Percentiles rank a stretch among this genome's conserved stretches.
These are phyloP conservation scores for Asterella californica DNA, from an alignment of 225 moss, liverwort and hornwort genomes.

Conservation along the genomic window DNA sequence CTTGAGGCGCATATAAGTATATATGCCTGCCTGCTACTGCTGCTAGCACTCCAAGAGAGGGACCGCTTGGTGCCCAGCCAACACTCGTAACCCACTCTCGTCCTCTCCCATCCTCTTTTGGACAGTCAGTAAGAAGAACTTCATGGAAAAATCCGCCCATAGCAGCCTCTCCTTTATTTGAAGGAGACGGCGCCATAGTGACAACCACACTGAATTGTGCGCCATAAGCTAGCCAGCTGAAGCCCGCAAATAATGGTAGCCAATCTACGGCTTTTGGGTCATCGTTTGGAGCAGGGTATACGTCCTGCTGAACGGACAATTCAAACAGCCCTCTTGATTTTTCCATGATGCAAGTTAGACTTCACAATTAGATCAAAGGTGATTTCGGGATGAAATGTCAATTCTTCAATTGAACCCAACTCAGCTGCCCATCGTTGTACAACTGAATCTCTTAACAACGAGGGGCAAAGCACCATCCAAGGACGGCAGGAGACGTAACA, in stretches of 20 bases:
- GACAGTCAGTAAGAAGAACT: conserved; percentile 47
- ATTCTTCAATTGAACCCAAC: neutral
- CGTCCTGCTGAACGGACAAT: conserved; percentile 84
- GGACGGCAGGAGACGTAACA: neutral
- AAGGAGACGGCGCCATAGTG: conserved; percentile 78
- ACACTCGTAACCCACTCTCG: conserved; percentile 57
- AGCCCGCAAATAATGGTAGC: conserved; percentile 89
- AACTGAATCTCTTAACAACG: neutral
- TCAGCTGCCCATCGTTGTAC: conserved; percentile 16
- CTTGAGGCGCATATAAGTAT: conserved; percentile 62
- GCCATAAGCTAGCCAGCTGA: conserved; percentile 93
- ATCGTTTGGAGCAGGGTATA: conserved; percentile 74
- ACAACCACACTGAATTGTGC: conserved; percentile 72
- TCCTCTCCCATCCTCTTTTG: conserved; percentile 37
- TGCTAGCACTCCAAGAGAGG: conserved; percentile 74
- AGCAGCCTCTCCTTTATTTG: conserved; percentile 72
- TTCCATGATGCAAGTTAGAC: conserved; percentile 29
- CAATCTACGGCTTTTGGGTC: conserved; percentile 72
- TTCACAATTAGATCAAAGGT: neutral
- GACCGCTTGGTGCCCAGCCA: conserved; percentile 79
- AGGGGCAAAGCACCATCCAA: conserved; percentile 17
- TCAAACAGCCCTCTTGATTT: conserved; percentile 41
- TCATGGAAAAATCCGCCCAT: conserved; percentile 87
- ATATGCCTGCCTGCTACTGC: conserved; percentile 59
- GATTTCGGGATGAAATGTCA: neutral